Conservation (phyloP, 768 basidiomycete genomes). For the Fomitopsis serialis region DNA sequence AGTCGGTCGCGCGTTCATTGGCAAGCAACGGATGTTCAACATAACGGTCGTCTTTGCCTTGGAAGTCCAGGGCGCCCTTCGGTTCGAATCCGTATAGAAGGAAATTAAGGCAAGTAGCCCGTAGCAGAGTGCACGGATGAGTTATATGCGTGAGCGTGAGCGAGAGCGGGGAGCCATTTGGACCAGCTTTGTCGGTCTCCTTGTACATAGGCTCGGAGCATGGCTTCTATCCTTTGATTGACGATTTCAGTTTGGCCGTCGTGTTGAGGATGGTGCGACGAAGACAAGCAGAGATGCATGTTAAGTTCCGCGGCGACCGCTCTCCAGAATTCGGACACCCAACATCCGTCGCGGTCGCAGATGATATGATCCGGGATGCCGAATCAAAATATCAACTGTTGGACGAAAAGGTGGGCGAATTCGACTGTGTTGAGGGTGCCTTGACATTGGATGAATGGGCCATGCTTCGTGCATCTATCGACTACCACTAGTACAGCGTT, state of each 20-base stretch:
- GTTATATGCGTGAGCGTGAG: slow-evolving; percentile 11
- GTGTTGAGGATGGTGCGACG: background rate
- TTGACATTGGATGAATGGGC: background rate
- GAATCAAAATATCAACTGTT: background rate
- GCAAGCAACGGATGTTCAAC: background rate
- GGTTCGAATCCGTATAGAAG: slow-evolving; percentile 16
- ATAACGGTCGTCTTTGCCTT: background rate
- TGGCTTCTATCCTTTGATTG: slow-evolving; percentile 1
- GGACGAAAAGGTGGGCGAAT: background rate
- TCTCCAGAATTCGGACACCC: background rate
- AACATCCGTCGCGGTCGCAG: background rate
- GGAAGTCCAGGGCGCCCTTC: background rate
- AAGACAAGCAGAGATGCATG: background rate
- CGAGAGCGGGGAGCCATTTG: background rate
- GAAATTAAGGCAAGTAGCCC: slow-evolving; percentile 10
- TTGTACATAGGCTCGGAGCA: background rate
- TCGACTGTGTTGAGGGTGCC: background rate
- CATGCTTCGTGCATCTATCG: background rate
- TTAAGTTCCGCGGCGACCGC: background rate
- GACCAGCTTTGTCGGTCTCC: background rate
- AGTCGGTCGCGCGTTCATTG: background rate
- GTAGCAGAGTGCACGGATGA: slow-evolving; percentile 7
- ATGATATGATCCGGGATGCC: slow-evolving; percentile 2
- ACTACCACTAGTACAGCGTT: background rate
- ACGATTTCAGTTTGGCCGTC: slow-evolving; percentile 4